phyloP scores from a whole-genome alignment of 2,329 filamentous ascomycete species.

The Xylariaceae sp. region DNA sequence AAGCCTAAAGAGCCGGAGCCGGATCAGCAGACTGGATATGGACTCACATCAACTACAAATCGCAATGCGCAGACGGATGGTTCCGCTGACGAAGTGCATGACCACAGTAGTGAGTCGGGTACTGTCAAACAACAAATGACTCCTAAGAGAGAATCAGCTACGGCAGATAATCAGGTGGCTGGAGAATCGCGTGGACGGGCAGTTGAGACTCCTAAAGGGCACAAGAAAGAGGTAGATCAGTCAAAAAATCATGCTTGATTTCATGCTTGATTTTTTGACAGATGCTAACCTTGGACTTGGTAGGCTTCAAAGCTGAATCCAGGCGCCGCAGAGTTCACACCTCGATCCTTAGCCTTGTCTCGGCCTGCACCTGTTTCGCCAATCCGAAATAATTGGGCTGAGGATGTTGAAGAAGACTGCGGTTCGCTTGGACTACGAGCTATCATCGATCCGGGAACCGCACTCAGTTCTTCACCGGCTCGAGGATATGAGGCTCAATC shows the following conservation, averaged over 20 bases:
- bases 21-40: slow-evolving; percentile 4
- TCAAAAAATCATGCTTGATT: slow-evolving; percentile 34
- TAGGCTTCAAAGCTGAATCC: slow-evolving; percentile 53
- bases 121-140: slow-evolving; percentile 5
- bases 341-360: slow-evolving; percentile 30
- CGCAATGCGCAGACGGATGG: slow-evolving; percentile 11
- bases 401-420: slow-evolving; percentile 22
- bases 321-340: slow-evolving; percentile 51
- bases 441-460: slow-evolving; percentile 9
- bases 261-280: slow-evolving; percentile 36
- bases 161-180: too few relatives aligned
- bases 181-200: slow-evolving; percentile 20
- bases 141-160: slow-evolving; percentile 9
- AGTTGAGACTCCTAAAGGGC: slow-evolving; percentile 30
- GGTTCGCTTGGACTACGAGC: slow-evolving; percentile 5
- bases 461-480: too few relatives aligned
- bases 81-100: slow-evolving; percentile 9
- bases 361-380: slow-evolving; percentile 11
- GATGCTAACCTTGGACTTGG: slow-evolving; percentile 37
- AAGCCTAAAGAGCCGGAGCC: slow-evolving; percentile 40
- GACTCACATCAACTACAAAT: neutral
- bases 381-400: slow-evolving; percentile 24
- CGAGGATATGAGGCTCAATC: too few relatives aligned
- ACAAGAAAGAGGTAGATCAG: slow-evolving; percentile 48
- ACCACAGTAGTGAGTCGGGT: slow-evolving; percentile 9